Conservation (phyloP, 495 filamentous ascomycete species). For the Platismatia glauca region DNA sequence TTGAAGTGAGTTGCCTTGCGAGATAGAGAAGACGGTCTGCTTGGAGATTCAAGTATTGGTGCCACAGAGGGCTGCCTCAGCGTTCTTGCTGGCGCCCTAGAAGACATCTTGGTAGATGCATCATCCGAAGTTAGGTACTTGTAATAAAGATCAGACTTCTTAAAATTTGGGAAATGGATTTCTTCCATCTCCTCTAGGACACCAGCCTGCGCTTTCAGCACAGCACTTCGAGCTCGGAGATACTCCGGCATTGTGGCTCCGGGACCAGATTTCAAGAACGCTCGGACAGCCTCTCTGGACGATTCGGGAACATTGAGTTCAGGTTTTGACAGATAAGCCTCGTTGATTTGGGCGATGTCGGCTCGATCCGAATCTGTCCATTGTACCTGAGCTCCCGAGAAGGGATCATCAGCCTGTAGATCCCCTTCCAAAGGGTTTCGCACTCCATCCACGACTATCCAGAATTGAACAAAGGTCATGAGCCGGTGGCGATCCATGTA, state of each 20-base stretch:
- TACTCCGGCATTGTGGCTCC: conserved; percentile 74
- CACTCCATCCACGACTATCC: conserved; percentile 95
- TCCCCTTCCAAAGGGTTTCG: conserved; percentile 95
- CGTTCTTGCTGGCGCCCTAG: conserved; percentile 30
- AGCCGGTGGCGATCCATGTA: conserved; percentile 90
- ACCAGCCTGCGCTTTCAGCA: conserved; percentile 71
- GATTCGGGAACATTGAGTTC: conserved; percentile 69
- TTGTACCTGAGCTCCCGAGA: conserved; percentile 49
- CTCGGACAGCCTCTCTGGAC: conserved; percentile 57
- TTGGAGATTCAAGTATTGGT: conserved; percentile 24
- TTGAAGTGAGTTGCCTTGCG: conserved; percentile 34
- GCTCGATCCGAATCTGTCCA: conserved; percentile 82
- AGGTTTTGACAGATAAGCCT: conserved; percentile 72
- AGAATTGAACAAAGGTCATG: conserved; percentile 91
- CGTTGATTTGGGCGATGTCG: conserved; percentile 82
- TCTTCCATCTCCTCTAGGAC: conserved; percentile 76
- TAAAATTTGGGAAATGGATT: conserved; percentile 74
- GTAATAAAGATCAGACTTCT: conserved; percentile 85
- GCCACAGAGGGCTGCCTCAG: conserved; percentile 21
- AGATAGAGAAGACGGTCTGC: conserved; percentile 34
- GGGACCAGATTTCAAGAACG: conserved; percentile 68
- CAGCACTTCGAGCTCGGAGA: conserved; percentile 68
- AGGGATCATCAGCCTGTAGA: conserved; percentile 54
- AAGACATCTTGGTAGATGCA: conserved; percentile 42
- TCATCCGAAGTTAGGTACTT: conserved; percentile 92